phyloP scores from a whole-genome alignment of 257 asterid species.

The Scutellaria barbata region DNA sequence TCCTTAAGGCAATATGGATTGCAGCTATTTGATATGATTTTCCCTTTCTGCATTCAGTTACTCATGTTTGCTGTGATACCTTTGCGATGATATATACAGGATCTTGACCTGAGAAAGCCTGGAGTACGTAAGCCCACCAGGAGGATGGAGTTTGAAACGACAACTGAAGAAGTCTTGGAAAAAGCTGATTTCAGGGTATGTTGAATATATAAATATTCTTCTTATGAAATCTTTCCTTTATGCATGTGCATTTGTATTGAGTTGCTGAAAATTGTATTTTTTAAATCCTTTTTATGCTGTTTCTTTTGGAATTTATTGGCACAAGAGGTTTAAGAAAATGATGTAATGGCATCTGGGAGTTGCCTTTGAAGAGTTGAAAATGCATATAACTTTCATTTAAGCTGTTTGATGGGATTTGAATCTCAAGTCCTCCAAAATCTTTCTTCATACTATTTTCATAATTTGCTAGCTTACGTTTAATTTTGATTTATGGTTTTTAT shows the following conservation, averaged over 20 bases:
- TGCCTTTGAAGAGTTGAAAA: background rate
- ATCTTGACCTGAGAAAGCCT: slow-evolving; percentile 79
- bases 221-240: background rate
- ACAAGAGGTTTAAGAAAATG: background rate
- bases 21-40: slow-evolving; percentile 19
- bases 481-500: too few relatives aligned
- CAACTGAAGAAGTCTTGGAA: slow-evolving; percentile 75
- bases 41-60: slow-evolving; percentile 15
- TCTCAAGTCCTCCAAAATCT: background rate
- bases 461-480: too few relatives aligned
- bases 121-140: slow-evolving; percentile 62
- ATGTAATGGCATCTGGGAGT: background rate
- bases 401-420: background rate
- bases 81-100: slow-evolving; percentile 51
- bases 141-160: slow-evolving; percentile 72
- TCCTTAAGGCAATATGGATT: slow-evolving; percentile 6
- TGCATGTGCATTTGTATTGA: slow-evolving; percentile 16
- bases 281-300: background rate
- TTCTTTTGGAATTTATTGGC: background rate
- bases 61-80: slow-evolving; percentile 30
- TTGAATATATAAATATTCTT: background rate
- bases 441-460: background rate
- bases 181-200: slow-evolving; percentile 98
- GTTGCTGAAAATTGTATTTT: background rate
- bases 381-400: background rate